Conservation (phyloP, 2,329 filamentous ascomycete species). For the Neopestalotiopsis clavispora region DNA sequence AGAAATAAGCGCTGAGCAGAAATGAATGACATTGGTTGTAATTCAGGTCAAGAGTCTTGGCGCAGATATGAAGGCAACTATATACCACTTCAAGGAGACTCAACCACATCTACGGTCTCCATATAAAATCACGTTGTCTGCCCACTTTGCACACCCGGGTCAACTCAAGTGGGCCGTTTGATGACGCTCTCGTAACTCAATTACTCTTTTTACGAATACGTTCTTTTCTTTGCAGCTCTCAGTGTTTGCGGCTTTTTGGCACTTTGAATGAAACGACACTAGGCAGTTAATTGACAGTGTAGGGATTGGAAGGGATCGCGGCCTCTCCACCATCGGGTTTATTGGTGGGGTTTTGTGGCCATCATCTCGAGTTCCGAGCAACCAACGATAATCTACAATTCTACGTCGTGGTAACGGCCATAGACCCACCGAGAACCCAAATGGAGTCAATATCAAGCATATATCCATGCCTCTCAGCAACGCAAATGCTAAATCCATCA, state of each 20-base stretch:
- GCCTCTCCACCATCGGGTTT: neutral
- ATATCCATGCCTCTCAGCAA: neutral
- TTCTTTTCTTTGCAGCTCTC: neutral
- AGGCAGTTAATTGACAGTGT: neutral
- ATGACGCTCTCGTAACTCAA: neutral
- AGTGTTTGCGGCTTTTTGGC: neutral
- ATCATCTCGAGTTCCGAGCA: neutral
- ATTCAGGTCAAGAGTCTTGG: neutral
- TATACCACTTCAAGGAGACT: neutral
- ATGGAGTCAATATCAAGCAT: neutral
- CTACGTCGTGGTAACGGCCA: neutral
- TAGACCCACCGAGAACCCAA: neutral
- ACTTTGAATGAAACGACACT: slow-evolving; percentile 1
- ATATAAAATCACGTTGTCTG: too few relatives aligned
- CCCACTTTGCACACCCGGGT: neutral
- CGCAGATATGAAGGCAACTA: neutral
- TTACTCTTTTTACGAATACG: neutral
- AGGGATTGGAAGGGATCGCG: neutral
- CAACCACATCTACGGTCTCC: neutral
- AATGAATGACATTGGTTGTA: neutral
- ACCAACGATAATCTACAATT: neutral
- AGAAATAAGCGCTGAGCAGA: neutral
- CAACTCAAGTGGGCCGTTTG: neutral
- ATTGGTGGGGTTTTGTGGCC: neutral
- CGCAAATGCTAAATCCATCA: neutral